Percentiles rank a stretch among this genome's conserved stretches.
phyloP scores from a whole-genome alignment of 108 stramenopile genomes.

The Asterionellopsis glacialis region DNA sequence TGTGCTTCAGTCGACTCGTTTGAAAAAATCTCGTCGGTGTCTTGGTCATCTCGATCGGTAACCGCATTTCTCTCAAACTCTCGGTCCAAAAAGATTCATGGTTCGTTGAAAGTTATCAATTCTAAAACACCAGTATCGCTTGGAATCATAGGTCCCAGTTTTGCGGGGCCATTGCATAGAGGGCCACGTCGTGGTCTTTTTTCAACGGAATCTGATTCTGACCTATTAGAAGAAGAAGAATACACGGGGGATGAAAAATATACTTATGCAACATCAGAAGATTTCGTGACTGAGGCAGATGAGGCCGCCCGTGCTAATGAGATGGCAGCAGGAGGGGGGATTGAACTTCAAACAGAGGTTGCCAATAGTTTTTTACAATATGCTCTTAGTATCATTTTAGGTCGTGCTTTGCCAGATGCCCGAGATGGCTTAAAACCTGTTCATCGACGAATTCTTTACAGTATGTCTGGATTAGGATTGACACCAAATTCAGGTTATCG shows the following conservation, averaged over 20 bases:
- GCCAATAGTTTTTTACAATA: conserved; percentile 87
- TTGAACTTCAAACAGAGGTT: conserved; percentile 73
- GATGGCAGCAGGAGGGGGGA: conserved; percentile 7
- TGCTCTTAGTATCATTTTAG: conserved; percentile 91
- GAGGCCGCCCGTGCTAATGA: background rate
- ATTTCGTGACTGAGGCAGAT: conserved; percentile 1
- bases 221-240: conserved; percentile 1
- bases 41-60: no score
- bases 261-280: background rate
- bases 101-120: no score
- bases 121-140: no score
- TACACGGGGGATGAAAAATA: conserved; percentile 4
- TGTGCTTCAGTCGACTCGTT: no score
- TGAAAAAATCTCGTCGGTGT: no score
- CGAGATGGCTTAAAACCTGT: conserved; percentile 97
- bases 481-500: conserved; percentile 67
- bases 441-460: conserved; percentile 93
- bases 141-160: no score
- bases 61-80: no score
- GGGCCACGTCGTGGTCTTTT: no score
- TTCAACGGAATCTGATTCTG: no score
- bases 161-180: no score
- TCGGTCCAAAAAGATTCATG: no score
- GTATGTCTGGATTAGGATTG: conserved; percentile 87
- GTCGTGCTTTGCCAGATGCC: conserved; percentile 93